Percentiles rank a stretch among this genome's conserved stretches.
Evolutionary conservation across 2,329 filamentous ascomycete species (phyloP).

Genomic region (Ilyonectria robusta): DNA sequence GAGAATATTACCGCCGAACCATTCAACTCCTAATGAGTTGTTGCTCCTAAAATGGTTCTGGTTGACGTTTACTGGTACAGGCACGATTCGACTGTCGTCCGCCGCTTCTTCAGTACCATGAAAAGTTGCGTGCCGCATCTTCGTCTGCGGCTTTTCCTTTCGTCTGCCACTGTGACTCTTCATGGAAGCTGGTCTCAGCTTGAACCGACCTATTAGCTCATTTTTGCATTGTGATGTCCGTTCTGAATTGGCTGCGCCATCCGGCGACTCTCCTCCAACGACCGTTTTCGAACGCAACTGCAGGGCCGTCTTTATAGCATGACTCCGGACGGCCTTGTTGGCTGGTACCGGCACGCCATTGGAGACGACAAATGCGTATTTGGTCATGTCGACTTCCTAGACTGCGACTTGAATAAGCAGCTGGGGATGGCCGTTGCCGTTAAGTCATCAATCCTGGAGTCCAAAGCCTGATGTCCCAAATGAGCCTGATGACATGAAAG

Average conservation of each 20-base stretch:
- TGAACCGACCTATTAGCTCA: background rate
- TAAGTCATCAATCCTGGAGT: background rate
- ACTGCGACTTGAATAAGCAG: background rate
- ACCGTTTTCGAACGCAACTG: background rate
- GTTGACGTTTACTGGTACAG: background rate
- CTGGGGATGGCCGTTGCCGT: background rate
- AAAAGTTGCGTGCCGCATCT: background rate
- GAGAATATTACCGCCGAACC: constrained; percentile 1
- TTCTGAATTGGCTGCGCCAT: constrained; percentile 3
- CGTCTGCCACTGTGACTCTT: background rate
- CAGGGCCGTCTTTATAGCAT: constrained; percentile 4
- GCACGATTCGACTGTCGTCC: background rate
- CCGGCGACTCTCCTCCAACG: background rate
- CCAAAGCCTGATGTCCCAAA: background rate
- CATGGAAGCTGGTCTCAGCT: background rate
- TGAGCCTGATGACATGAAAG: background rate
- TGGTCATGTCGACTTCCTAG: constrained; percentile 1
- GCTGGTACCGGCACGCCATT: constrained; percentile 4
- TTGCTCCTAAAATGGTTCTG: background rate
- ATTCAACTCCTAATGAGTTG: constrained; percentile 1
- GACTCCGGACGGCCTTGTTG: constrained; percentile 1
- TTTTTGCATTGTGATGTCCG: background rate
- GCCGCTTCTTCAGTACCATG: background rate
- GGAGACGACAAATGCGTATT: constrained; percentile 10
- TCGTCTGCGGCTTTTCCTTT: background rate